Evolutionary conservation across 805 yeast genomes (phyloP).

Genomic region (Ogataea minuta): DNA sequence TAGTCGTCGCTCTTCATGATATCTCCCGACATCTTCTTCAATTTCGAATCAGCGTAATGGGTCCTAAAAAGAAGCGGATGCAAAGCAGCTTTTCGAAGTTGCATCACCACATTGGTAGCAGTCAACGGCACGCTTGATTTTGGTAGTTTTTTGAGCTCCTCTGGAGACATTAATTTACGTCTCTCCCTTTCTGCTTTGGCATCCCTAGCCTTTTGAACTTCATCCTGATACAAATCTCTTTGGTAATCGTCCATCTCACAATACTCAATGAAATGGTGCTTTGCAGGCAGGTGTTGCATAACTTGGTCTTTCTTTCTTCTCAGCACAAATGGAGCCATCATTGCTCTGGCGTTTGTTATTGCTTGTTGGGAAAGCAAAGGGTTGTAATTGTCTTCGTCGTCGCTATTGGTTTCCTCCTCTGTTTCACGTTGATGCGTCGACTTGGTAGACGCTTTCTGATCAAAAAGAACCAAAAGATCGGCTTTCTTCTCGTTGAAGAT

Average conservation of each 20-base stretch:
- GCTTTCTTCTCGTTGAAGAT: slow-evolving; percentile 79
- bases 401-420: slow-evolving; percentile 24
- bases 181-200: slow-evolving; percentile 43
- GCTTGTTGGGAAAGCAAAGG: slow-evolving; percentile 90
- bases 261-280: slow-evolving; percentile 57
- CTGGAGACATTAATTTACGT: slow-evolving; percentile 35
- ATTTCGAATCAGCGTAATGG: slow-evolving; percentile 51
- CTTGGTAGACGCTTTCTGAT: slow-evolving; percentile 78
- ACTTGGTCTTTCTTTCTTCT: slow-evolving; percentile 93
- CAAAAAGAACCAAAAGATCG: slow-evolving; percentile 77
- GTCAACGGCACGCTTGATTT: slow-evolving; percentile 29
- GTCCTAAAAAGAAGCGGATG: slow-evolving; percentile 86
- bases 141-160: slow-evolving; percentile 34
- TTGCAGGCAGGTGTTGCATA: slow-evolving; percentile 80
- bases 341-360: slow-evolving; percentile 86
- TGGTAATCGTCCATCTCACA: slow-evolving; percentile 65
- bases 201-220: slow-evolving; percentile 46
- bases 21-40: slow-evolving; percentile 67
- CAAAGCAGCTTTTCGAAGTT: slow-evolving; percentile 84
- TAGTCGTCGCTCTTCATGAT: slow-evolving; percentile 84
- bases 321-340: slow-evolving; percentile 97
- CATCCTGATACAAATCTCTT: slow-evolving; percentile 55
- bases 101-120: slow-evolving; percentile 77
- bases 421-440: slow-evolving; percentile 28
- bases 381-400: slow-evolving; percentile 51